Percentiles rank a stretch among this genome's conserved stretches.
phyloP scores from a whole-genome alignment of 108 stramenopile species.

The Pseudonitzschia delicatissima region DNA sequence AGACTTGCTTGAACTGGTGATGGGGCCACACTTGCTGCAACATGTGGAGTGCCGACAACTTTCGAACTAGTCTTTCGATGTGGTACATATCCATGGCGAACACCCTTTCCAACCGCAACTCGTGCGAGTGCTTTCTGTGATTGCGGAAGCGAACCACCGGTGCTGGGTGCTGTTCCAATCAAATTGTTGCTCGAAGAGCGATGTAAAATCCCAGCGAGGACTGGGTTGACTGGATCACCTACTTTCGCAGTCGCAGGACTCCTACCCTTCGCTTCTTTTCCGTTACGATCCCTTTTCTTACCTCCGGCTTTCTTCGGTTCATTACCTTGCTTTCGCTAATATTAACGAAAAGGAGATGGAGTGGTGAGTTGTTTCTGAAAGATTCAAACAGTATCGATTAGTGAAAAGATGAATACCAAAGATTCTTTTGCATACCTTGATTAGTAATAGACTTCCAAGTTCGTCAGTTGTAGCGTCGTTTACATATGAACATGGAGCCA shows the following conservation, averaged over 20 bases:
- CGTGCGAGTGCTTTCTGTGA: constrained; percentile 47
- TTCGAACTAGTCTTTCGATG: neutral
- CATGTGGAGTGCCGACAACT: constrained; percentile 10
- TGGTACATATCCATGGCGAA: constrained; percentile 42
- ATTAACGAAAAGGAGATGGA: neutral
- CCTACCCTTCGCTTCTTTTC: constrained; percentile 14
- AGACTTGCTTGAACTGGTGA: constrained; percentile 38
- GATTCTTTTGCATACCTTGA: constrained; percentile 72
- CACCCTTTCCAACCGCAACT: constrained; percentile 52
- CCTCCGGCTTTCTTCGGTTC: constrained; percentile 24
- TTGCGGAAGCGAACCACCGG: neutral
- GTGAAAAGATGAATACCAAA: no score
- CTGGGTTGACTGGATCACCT: constrained; percentile 28
- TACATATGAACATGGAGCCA: constrained; percentile 89
- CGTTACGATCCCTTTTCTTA: constrained; percentile 1
- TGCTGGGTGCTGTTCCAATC: neutral
- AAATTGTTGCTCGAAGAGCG: constrained; percentile 14
- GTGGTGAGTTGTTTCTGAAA: neutral
- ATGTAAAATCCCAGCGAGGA: constrained; percentile 36
- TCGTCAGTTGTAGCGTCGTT: constrained; percentile 75
- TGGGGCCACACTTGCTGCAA: constrained; percentile 2
- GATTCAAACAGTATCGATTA: neutral
- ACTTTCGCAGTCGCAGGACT: neutral
- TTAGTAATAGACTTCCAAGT: constrained; percentile 65
- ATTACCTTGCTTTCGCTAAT: constrained; percentile 39